A percentile compares a stretch with the other conserved stretches of the same genome.
phyloP scores from a whole-genome alignment of 2,329 filamentous ascomycete genomes.

The Fusarium sp. region DNA sequence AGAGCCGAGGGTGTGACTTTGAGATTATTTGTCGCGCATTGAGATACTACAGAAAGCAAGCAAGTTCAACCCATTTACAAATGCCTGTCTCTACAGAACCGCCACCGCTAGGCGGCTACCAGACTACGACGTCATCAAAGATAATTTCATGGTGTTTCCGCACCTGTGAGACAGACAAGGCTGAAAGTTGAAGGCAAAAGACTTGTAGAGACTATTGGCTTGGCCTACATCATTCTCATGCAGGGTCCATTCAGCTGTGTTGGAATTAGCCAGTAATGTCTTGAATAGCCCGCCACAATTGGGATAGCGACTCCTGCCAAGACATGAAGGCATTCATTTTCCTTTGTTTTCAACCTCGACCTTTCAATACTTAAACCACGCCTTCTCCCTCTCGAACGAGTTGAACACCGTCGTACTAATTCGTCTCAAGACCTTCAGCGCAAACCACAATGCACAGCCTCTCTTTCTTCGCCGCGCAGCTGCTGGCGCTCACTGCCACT shows the following conservation, averaged over 20 bases:
- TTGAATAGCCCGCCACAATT: not conserved
- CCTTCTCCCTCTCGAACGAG: not conserved
- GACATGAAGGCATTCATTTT: not conserved
- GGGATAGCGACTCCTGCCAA: not conserved
- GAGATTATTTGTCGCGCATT: not conserved
- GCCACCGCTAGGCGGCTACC: not conserved
- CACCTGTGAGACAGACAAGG: not conserved
- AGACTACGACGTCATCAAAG: not conserved
- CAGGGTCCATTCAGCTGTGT: not conserved
- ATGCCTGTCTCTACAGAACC: not conserved
- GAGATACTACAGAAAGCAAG: not conserved
- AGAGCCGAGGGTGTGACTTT: not conserved
- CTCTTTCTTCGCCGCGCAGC: not conserved
- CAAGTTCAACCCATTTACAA: not conserved
- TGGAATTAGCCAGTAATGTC: not conserved
- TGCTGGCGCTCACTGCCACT: not conserved
- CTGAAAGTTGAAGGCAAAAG: not conserved
- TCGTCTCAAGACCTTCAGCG: too few species aligned
- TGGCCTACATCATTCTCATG: not conserved
- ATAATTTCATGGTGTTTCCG: not conserved
- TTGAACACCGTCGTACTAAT: not conserved
- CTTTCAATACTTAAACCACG: not conserved
- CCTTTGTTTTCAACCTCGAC: not conserved
- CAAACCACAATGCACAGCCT: not conserved
- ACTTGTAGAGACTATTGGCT: not conserved